Conservation (phyloP, 2,329 filamentous ascomycete genomes). For the Eutypella sp. region DNA sequence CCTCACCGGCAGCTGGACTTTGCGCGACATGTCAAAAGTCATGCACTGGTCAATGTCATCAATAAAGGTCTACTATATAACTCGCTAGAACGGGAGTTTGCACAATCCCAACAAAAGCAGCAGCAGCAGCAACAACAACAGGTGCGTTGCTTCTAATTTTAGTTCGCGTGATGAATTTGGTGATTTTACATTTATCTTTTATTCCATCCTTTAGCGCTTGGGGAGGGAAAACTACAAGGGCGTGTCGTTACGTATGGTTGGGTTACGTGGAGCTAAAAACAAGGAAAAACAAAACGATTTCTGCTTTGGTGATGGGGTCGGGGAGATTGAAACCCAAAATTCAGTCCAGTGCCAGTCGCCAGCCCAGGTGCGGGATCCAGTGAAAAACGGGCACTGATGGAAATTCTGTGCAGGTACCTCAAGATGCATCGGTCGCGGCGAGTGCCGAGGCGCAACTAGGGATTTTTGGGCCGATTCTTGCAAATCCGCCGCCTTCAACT, state of each 20-base stretch:
- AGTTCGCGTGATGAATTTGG: no score
- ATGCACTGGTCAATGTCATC: constrained; percentile 58
- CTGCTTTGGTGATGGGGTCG: constrained; percentile 12
- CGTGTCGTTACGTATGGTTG: constrained; percentile 2
- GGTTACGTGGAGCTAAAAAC: constrained; percentile 12
- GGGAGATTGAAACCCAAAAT: constrained; percentile 18
- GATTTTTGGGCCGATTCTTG: constrained; percentile 52
- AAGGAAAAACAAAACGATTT: background rate
- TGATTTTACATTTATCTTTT: constrained; percentile 9
- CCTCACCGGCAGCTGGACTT: constrained; percentile 60
- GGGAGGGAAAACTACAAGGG: no score
- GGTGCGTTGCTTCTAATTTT: constrained; percentile 40
- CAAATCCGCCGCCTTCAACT: constrained; percentile 39
- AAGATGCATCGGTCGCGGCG: constrained; percentile 37
- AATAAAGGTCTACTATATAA: constrained; percentile 61
- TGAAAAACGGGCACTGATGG: constrained; percentile 35
- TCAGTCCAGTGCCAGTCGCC: no score
- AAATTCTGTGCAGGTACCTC: constrained; percentile 42
- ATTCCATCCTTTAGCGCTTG: no score
- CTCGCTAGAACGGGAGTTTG: constrained; percentile 52
- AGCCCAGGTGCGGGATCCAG: constrained; percentile 23
- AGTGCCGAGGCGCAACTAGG: constrained; percentile 44
- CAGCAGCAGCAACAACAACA: no score
- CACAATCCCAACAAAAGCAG: constrained; percentile 35
- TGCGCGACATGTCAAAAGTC: constrained; percentile 59